Conservation (phyloP, 768 basidiomycete species). For the Pisolithus sp. region DNA sequence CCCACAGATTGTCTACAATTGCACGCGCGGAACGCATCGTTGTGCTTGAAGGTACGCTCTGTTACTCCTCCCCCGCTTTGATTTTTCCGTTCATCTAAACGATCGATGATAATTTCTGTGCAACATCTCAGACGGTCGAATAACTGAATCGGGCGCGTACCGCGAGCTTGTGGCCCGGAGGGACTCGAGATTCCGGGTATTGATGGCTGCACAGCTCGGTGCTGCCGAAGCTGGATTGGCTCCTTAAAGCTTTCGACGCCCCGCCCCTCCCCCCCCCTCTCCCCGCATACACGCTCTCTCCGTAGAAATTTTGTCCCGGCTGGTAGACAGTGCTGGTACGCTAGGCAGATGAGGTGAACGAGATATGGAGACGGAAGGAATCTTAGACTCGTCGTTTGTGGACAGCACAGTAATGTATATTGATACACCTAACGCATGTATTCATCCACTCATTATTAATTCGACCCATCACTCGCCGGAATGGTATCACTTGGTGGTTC, state of each 20-base stretch:
- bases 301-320: neutral
- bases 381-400: no score
- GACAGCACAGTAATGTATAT: no score
- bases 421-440: no score
- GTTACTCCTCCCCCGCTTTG: neutral
- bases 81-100: neutral
- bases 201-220: constrained; percentile 87
- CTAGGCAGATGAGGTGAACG: neutral
- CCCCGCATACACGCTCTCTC: no score
- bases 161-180: constrained; percentile 63
- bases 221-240: constrained; percentile 30
- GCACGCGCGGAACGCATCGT: constrained; percentile 86
- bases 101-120: neutral
- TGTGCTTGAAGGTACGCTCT: constrained; percentile 69
- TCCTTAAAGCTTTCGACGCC: constrained; percentile 1
- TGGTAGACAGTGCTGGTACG: neutral
- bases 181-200: constrained; percentile 73
- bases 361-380: no score
- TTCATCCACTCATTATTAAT: no score
- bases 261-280: no score
- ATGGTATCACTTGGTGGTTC: no score
- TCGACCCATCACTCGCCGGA: no score
- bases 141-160: constrained; percentile 80
- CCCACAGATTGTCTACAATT: constrained; percentile 85
- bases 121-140: constrained; percentile 54